These are phyloP conservation scores for Miscanthus lutarioriparius DNA, from an alignment of 176 grass and related monocot genomes.

Conservation along the genomic window DNA sequence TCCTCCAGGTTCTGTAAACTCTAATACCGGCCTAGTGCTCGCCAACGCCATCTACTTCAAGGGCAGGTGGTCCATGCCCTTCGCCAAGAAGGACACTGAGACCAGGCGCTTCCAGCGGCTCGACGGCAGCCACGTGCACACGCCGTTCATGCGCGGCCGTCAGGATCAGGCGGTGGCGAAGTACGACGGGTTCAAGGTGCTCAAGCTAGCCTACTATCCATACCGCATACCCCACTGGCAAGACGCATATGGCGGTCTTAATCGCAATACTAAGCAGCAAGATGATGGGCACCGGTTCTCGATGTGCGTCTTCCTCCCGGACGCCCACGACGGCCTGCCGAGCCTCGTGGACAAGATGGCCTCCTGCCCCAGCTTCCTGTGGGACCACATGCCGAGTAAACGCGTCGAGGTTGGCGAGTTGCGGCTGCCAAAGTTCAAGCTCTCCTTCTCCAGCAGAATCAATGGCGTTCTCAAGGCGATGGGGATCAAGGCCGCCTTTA, in stretches of 20 bases:
- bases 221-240: background rate
- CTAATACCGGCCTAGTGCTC: background rate
- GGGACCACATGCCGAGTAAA: background rate
- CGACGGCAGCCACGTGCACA: background rate
- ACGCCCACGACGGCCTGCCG: background rate
- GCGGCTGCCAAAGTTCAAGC: conserved; percentile 35
- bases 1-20: background rate
- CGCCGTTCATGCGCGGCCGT: background rate
- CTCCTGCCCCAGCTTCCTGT: background rate
- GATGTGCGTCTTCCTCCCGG: conserved; percentile 28
- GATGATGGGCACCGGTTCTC: background rate
- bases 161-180: background rate
- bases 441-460: conserved; percentile 16
- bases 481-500: background rate
- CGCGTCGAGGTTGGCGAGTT: background rate
- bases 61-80: conserved; percentile 3
- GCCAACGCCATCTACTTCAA: conserved; percentile 37
- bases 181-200: conserved; percentile 11
- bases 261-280: background rate
- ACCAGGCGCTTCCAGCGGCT: background rate
- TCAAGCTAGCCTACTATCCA: background rate
- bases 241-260: too few relatives aligned
- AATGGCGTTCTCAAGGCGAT: background rate
- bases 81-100: background rate
- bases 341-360: background rate